A percentile compares a stretch with the other conserved stretches of the same genome.
These are phyloP conservation scores for Aplosporella prunicola DNA, from an alignment of 2,329 filamentous ascomycete species.

Conservation along the genomic window DNA sequence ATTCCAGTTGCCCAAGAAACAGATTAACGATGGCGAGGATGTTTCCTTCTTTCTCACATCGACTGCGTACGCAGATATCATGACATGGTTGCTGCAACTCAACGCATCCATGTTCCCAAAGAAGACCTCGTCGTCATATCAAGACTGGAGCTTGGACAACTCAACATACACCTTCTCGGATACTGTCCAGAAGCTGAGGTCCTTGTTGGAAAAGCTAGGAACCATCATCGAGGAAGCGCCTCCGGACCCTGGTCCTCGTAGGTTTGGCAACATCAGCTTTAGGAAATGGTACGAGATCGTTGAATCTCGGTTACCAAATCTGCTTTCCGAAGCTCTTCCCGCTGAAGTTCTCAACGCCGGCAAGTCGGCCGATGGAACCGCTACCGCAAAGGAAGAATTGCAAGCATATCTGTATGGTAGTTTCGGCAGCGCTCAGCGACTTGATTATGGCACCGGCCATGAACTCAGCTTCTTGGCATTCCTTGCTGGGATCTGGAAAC, in stretches of 20 bases:
- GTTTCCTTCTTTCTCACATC: slow-evolving; percentile 71
- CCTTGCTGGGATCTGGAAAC: slow-evolving; percentile 80
- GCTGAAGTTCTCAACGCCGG: slow-evolving; percentile 33
- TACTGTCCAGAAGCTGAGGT: slow-evolving; percentile 55
- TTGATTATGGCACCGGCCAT: slow-evolving; percentile 95
- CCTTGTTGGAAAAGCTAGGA: slow-evolving; percentile 56
- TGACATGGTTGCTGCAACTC: slow-evolving; percentile 79
- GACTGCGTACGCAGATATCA: slow-evolving; percentile 77
- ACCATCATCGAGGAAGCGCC: slow-evolving; percentile 67
- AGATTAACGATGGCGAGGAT: slow-evolving; percentile 77
- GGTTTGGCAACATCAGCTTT: slow-evolving; percentile 90
- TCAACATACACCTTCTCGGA: slow-evolving; percentile 40
- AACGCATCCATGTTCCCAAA: slow-evolving; percentile 77
- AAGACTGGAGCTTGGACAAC: slow-evolving; percentile 43
- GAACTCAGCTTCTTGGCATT: slow-evolving; percentile 94
- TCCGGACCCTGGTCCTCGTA: slow-evolving; percentile 72
- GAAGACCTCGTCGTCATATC: slow-evolving; percentile 36
- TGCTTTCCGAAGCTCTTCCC: slow-evolving; percentile 52
- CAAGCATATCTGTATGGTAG: slow-evolving; percentile 70
- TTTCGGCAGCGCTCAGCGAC: slow-evolving; percentile 78
- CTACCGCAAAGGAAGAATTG: slow-evolving; percentile 55
- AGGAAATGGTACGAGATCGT: slow-evolving; percentile 70
- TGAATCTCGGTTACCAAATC: slow-evolving; percentile 45
- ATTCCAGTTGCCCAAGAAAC: slow-evolving; percentile 64
- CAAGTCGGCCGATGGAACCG: slow-evolving; percentile 17